Evolutionary conservation across 768 basidiomycete species (phyloP), one percentile per base, ranked within the genome.

Genomic region (Dioszegia crocea): DNA sequence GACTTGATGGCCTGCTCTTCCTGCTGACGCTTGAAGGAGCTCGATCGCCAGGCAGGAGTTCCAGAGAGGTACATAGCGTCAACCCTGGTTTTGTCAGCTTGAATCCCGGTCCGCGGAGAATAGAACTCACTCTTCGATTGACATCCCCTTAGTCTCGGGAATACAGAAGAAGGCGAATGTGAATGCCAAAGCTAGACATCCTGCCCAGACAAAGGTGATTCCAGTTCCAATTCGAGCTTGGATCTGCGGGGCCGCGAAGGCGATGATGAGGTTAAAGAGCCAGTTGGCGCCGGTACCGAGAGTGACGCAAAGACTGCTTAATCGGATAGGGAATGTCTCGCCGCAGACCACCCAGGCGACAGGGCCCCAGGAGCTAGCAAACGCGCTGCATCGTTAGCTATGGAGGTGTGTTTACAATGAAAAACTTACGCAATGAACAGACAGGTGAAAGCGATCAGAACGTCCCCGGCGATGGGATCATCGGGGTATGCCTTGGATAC

Each of bases 381-480:
- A 77, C 9, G 64, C 59, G 17, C 30, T 27, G n/a, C 23, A 44
- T 17, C 6, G 24, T 8, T 19, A 26, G 24, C n/a, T 8, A 44
- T 6, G 43, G 43, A 6, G n/a, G n/a, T n/a, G n/a, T n/a, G n/a
- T n/a, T n/a, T n/a, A n/a, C 10, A 44, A n/a, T 10, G 43, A 26
- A 17, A 44, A n/a, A 48, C 24, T 27, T 26, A 48, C 46, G 54
- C 76, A 47, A 77, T 63, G 62, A 77, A 77, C 41, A 77, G 59
- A 59, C 75, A 76, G 2, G 73, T 74, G 68, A 77, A 76, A 40
- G 75, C 75, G 59, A 77, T 77, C 43, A 77, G 65, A 31, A 75
- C 73, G 59, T 77, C 65, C 33, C 76, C 76, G 19, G 73, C 72
- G 45, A 61, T 59, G 21, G 50, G 38, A 43, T 73, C 54, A 57